Evolutionary conservation across 2,329 filamentous ascomycete genomes (phyloP).

Genomic region (Penicillium sp.): DNA sequence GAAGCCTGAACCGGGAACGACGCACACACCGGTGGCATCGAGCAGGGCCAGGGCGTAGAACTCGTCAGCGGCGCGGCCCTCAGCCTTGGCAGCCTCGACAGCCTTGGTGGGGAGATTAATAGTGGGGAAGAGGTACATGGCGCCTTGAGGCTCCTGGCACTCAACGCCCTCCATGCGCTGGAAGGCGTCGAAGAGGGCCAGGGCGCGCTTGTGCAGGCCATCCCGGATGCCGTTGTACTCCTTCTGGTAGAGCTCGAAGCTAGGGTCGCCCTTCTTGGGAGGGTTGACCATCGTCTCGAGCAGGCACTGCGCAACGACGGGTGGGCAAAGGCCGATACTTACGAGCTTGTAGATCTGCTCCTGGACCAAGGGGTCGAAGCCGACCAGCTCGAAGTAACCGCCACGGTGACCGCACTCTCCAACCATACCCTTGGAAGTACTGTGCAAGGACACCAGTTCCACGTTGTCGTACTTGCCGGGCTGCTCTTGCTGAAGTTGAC

Average conservation of each 20-base stretch:
- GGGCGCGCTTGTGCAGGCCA: slow-evolving; percentile 77
- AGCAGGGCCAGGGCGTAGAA: slow-evolving; percentile 92
- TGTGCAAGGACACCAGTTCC: slow-evolving; percentile 91
- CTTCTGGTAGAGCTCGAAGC: slow-evolving; percentile 77
- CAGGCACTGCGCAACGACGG: slow-evolving; percentile 93
- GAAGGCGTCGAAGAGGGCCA: slow-evolving; percentile 87
- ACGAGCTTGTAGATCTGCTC: slow-evolving; percentile 99
- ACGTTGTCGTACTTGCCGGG: slow-evolving; percentile 80
- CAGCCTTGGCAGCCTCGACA: slow-evolving; percentile 72
- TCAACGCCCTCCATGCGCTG: slow-evolving; percentile 93
- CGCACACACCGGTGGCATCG: slow-evolving; percentile 91
- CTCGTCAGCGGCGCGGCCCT: slow-evolving; percentile 79
- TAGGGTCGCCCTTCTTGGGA: slow-evolving; percentile 79
- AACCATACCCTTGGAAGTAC: slow-evolving; percentile 96
- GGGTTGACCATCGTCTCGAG: slow-evolving; percentile 99
- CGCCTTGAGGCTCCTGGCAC: slow-evolving; percentile 86
- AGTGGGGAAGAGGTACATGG: slow-evolving; percentile 99
- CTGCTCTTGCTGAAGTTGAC: slow-evolving; percentile 73
- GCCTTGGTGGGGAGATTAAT: slow-evolving; percentile 80
- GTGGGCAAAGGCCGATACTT: slow-evolving; percentile 93
- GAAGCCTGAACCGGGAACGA: slow-evolving; percentile 90
- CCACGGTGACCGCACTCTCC: slow-evolving; percentile 98
- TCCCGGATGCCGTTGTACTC: slow-evolving; percentile 85
- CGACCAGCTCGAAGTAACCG: slow-evolving; percentile 94
- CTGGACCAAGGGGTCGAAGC: slow-evolving; percentile 82